Conservation (phyloP, 345 rosid genomes). For the Lepidium didymum region DNA sequence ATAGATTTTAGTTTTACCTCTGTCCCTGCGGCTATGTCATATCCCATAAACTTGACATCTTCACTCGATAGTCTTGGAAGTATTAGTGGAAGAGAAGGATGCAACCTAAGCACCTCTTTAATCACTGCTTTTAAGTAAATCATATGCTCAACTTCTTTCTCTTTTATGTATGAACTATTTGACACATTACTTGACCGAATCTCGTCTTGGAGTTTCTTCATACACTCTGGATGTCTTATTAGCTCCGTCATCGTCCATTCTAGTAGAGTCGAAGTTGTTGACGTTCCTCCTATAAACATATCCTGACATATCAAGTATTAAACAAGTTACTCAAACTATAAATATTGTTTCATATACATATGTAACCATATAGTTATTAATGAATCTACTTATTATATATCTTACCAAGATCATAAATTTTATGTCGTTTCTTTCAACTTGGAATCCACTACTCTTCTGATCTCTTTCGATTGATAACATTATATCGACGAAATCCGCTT, state of each 20-base stretch:
- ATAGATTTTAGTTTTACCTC: neutral
- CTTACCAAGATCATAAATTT: constrained; percentile 10
- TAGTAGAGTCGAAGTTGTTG: constrained; percentile 4
- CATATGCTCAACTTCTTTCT: constrained; percentile 2
- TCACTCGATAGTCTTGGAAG: constrained; percentile 18
- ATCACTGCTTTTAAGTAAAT: constrained; percentile 5
- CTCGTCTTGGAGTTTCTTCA: constrained; percentile 21
- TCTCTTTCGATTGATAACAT: constrained; percentile 2
- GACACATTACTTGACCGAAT: neutral
- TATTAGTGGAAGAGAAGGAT: constrained; percentile 29
- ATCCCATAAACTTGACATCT: constrained; percentile 24
- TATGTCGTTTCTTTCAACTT: constrained; percentile 3
- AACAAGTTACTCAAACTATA: neutral
- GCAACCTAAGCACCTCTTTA: constrained; percentile 31
- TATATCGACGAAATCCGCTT: neutral
- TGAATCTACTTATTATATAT: neutral
- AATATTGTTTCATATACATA: neutral
- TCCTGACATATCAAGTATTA: neutral
- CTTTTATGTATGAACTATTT: neutral
- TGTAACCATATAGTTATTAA: neutral
- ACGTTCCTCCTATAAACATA: constrained; percentile 22
- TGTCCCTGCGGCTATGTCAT: constrained; percentile 25
- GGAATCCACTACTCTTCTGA: neutral
- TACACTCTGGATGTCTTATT: constrained; percentile 8
- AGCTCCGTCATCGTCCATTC: constrained; percentile 19